Percentiles rank a stretch among this genome's conserved stretches.
phyloP scores from a whole-genome alignment of 495 filamentous ascomycete species.

The Daldinia bambusicola region DNA sequence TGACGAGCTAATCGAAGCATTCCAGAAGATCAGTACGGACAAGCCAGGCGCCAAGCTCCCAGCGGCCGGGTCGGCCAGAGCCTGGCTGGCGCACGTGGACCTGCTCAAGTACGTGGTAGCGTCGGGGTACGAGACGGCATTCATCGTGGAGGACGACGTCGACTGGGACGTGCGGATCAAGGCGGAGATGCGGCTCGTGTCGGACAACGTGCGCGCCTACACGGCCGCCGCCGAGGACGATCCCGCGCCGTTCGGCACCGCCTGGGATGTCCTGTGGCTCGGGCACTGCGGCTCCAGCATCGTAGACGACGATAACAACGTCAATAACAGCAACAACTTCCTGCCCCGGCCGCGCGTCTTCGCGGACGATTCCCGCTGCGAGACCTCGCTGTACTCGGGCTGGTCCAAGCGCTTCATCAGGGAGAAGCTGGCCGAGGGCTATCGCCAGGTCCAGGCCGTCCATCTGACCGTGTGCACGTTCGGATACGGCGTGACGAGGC shows the following conservation, averaged over 20 bases:
- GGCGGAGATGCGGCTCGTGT: constrained; percentile 52
- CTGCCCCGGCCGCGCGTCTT: constrained; percentile 26
- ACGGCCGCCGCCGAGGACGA: constrained; percentile 28
- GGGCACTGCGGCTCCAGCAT: constrained; percentile 57
- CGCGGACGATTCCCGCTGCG: constrained; percentile 33
- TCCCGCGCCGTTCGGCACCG: constrained; percentile 54
- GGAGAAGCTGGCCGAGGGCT: constrained; percentile 25
- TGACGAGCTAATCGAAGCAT: constrained; percentile 33
- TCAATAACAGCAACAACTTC: too few species aligned
- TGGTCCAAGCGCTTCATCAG: constrained; percentile 39
- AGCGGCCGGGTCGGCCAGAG: constrained; percentile 27
- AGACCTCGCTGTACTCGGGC: constrained; percentile 31
- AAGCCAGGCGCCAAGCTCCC: constrained; percentile 15
- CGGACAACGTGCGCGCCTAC: constrained; percentile 47
- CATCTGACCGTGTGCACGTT: constrained; percentile 58
- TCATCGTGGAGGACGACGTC: constrained; percentile 62
- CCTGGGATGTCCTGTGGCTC: constrained; percentile 62
- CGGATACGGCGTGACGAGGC: constrained; percentile 54
- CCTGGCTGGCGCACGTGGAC: constrained; percentile 51
- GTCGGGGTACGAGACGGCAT: constrained; percentile 55
- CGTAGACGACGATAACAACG: constrained; percentile 6
- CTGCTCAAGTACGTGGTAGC: constrained; percentile 52
- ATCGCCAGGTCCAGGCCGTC: constrained; percentile 53
- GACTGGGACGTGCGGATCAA: constrained; percentile 61
- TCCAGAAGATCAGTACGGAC: constrained; percentile 19